Conservation (phyloP, 2,329 filamentous ascomycete genomes). For the Botrytis porri region DNA sequence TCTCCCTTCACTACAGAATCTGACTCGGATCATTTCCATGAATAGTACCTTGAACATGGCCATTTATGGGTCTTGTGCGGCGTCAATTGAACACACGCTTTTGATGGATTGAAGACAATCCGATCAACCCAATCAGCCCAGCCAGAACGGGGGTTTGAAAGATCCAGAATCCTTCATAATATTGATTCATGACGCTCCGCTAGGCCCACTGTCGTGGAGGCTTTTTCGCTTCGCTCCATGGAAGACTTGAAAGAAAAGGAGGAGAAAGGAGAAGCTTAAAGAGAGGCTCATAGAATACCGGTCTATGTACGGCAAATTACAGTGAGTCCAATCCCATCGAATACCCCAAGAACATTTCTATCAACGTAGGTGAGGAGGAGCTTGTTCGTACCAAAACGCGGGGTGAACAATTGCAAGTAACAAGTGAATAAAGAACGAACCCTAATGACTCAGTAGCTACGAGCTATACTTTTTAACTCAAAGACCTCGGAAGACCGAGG, state of each 20-base stretch:
- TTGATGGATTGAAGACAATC: neutral
- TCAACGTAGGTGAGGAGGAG: neutral
- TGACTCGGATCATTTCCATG: too few relatives aligned
- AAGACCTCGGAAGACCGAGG: neutral
- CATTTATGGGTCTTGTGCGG: neutral
- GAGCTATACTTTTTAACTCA: neutral
- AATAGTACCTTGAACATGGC: neutral
- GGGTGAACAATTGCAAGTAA: neutral
- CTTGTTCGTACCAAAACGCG: neutral
- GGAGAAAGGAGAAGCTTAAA: neutral
- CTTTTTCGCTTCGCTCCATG: neutral
- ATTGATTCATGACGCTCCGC: neutral
- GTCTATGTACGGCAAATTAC: neutral
- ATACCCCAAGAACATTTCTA: neutral
- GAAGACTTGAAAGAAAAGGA: neutral
- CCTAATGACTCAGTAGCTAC: neutral
- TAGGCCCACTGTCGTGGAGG: neutral
- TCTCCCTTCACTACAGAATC: neutral
- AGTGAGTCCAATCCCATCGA: neutral
- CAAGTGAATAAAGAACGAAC: neutral
- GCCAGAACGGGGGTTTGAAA: neutral
- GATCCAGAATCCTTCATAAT: neutral
- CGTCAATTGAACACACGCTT: neutral
- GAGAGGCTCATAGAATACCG: too few relatives aligned
- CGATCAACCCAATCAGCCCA: too few relatives aligned